A percentile compares a stretch with the other conserved stretches of the same genome.
phyloP scores from a whole-genome alignment of 2,329 filamentous ascomycete genomes.

The Fusarium tupiense region DNA sequence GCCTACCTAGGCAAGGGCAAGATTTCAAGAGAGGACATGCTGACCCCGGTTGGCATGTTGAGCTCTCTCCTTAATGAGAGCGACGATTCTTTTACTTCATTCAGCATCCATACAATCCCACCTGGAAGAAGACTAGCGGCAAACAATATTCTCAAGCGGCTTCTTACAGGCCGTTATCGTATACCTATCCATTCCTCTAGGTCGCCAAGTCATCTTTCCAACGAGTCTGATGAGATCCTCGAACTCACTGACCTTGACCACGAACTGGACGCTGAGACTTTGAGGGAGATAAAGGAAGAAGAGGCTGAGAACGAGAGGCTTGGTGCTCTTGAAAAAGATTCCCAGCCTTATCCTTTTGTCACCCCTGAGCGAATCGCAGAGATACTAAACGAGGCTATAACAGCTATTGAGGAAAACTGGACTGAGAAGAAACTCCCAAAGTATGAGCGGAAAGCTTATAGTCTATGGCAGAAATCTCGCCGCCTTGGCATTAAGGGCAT shows the following conservation, averaged over 20 bases:
- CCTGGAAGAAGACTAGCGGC: conserved; percentile 58
- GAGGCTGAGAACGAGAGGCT: conserved; percentile 19
- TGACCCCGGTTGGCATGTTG: conserved; percentile 31
- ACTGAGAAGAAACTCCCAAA: conserved; percentile 64
- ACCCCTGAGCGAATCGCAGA: conserved; percentile 45
- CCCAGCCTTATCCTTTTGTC: conserved; percentile 43
- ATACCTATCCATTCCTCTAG: conserved; percentile 16
- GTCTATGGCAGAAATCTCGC: conserved; percentile 68
- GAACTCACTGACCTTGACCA: conserved; percentile 39
- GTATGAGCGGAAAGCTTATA: conserved; percentile 65
- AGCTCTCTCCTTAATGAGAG: conserved; percentile 38
- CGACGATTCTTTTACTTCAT: conserved; percentile 42
- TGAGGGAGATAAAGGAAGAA: conserved; percentile 66
- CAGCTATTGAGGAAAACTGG: conserved; percentile 65
- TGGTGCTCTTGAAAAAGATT: background rate
- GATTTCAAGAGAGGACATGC: conserved; percentile 40
- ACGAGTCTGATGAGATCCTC: conserved; percentile 11
- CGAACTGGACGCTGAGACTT: conserved; percentile 63
- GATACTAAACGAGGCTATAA: conserved; percentile 52
- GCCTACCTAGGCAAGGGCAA: conserved; percentile 51
- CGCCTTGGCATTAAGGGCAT: conserved; percentile 47
- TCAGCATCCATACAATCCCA: conserved; percentile 46
- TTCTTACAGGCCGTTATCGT: conserved; percentile 48
- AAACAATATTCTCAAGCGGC: conserved; percentile 52
- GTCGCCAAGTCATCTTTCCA: conserved; percentile 13